Percentiles rank a stretch among this genome's conserved stretches.
These are phyloP conservation scores for Penicillium sclerotiorum DNA, from an alignment of 2,329 filamentous ascomycete genomes.

Conservation along the genomic window DNA sequence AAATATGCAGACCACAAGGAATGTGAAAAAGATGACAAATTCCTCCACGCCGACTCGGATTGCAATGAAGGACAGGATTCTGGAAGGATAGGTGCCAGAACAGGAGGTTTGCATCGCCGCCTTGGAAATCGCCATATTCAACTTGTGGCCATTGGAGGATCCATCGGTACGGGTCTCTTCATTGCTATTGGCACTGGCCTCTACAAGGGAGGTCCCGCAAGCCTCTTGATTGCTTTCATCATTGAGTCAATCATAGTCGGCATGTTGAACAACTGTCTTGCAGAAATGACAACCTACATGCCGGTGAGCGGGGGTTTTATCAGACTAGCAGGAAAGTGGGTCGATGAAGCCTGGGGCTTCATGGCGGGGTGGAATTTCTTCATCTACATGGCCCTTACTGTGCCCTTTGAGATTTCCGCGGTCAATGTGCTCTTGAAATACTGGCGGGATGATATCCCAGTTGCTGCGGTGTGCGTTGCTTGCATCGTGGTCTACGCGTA, in stretches of 20 bases:
- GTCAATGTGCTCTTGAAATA: slow-evolving; percentile 42
- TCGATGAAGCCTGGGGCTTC: slow-evolving; percentile 50
- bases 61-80: too few species aligned
- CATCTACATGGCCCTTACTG: slow-evolving; percentile 44
- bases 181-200: slow-evolving; percentile 43
- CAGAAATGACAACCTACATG: slow-evolving; percentile 50
- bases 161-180: slow-evolving; percentile 43
- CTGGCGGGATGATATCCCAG: slow-evolving; percentile 32
- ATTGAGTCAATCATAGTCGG: slow-evolving; percentile 35
- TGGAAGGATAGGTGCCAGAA: slow-evolving; percentile 31
- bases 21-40: too few species aligned
- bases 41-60: too few species aligned
- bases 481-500: slow-evolving; percentile 32
- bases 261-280: slow-evolving; percentile 44
- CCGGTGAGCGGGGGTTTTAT: slow-evolving; percentile 48
- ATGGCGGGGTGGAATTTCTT: slow-evolving; percentile 54
- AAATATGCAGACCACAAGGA: too few species aligned
- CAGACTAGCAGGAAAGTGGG: slow-evolving; percentile 47
- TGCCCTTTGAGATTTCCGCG: slow-evolving; percentile 48
- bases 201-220: slow-evolving; percentile 40
- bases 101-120: slow-evolving; percentile 25
- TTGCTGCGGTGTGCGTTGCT: slow-evolving; percentile 37
- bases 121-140: slow-evolving; percentile 28
- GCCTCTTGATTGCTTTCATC: slow-evolving; percentile 41
- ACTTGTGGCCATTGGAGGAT: slow-evolving; percentile 45